phyloP scores from a whole-genome alignment of 495 filamentous ascomycete species.

The Penicillium simplicissimum region DNA sequence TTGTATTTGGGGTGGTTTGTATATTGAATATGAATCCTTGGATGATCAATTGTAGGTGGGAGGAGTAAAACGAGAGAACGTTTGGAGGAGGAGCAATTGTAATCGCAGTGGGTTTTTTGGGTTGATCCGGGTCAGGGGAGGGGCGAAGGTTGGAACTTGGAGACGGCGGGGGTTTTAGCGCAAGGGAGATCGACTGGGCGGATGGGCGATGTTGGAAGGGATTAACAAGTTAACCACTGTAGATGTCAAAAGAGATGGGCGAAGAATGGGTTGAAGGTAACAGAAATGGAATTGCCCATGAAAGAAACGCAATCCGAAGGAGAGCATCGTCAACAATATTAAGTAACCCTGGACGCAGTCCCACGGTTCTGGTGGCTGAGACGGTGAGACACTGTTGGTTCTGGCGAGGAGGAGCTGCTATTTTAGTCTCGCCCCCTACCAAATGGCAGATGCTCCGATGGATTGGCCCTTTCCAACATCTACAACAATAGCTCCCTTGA shows the following conservation, averaged over 20 bases:
- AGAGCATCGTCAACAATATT: constrained; percentile 7
- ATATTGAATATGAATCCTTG: background rate
- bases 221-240: background rate
- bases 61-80: too few relatives aligned
- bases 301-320: background rate
- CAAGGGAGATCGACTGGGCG: constrained; percentile 25
- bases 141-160: constrained; percentile 10
- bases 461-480: background rate
- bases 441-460: background rate
- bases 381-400: constrained; percentile 14
- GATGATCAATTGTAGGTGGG: background rate
- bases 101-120: constrained; percentile 10
- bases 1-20: constrained; percentile 8
- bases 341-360: background rate
- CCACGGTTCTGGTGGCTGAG: constrained; percentile 9
- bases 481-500: too few relatives aligned
- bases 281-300: background rate
- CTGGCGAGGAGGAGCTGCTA: constrained; percentile 9
- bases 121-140: constrained; percentile 19
- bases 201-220: background rate
- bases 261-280: background rate
- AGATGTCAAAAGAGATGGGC: background rate
- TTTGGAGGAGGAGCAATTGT: constrained; percentile 4
- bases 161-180: constrained; percentile 22
- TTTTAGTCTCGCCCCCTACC: constrained; percentile 3